Conservation (phyloP, 2,329 filamentous ascomycete species). For the Botrytis porri region DNA sequence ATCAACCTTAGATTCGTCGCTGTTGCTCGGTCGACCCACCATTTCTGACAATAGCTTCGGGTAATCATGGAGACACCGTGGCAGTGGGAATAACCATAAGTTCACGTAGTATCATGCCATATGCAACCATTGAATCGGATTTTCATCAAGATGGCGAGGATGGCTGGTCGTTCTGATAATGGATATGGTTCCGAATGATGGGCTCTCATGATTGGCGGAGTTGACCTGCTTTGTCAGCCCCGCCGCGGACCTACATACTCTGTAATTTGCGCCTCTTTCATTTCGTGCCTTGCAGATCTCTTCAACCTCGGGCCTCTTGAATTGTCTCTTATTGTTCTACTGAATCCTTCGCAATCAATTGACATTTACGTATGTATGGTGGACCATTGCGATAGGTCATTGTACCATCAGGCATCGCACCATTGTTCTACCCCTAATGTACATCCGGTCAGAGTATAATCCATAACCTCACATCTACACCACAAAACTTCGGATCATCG, state of each 20-base stretch:
- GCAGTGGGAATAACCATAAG: neutral
- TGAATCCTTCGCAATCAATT: neutral
- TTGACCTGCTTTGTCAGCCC: neutral
- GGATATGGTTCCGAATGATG: neutral
- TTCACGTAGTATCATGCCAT: neutral
- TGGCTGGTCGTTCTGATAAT: neutral
- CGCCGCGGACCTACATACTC: neutral
- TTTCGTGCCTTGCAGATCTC: neutral
- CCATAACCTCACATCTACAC: neutral
- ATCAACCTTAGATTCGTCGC: neutral
- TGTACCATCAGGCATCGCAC: neutral
- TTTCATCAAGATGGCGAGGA: neutral
- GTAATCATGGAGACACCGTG: neutral
- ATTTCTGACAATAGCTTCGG: neutral
- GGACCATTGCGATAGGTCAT: neutral
- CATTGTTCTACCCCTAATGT: neutral
- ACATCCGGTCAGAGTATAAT: neutral
- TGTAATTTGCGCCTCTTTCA: neutral
- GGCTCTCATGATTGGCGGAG: neutral
- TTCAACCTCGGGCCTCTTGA: neutral
- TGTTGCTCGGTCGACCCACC: neutral
- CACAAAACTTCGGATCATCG: neutral
- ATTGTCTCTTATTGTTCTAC: too few relatives aligned
- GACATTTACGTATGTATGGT: too few relatives aligned
- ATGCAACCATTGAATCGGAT: neutral